Base-by-base conservation (phyloP, 2,329 filamentous ascomycete species). In the Bipolaris cookei region DNA sequence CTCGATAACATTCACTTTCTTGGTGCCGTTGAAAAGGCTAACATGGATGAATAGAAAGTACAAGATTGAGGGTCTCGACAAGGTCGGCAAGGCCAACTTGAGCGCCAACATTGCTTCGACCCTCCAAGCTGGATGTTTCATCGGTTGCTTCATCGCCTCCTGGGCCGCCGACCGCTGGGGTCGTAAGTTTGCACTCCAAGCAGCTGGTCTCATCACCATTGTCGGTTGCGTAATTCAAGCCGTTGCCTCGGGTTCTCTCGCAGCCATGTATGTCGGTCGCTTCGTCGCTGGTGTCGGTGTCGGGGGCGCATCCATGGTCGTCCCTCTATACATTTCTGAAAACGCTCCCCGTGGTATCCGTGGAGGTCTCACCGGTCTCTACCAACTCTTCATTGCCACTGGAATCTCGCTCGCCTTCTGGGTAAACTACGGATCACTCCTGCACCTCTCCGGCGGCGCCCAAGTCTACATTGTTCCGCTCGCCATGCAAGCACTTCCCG, bases 21-120 rank as follows among this genome's bases (percentile, higher is more conserved):
- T 37, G 13, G 20, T n/a, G 13, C 14, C 13, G 18, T 8, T 16
- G 20, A 38, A 16, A 37, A 11, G 32, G 25, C 45, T 48, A 38
- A 48, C n/a, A 11, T 37, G 4, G 8, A 30, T 11, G 45, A 18
- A 46, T 49, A 84, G 83, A 0, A 83, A 84, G 64, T 88, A 86
- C 62, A 78, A 81, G 1, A 76, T 88, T 5, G 70, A 77, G 1
- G 67, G 72, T 21, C 68, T 78, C 23, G 72, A 75, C 48, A 69
- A 74, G 28, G 73, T 79, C 2, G 81, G 75, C 3, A 73, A 77
- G 35, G 83, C 83, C 28, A 82, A 86, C 63, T 77, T 89, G 45
- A 83, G 83, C 44, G 85, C 88, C 62, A 90, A 89, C 69, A 87
- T 91, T 56, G 88, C 90, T 25, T 89, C 87, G n/a, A 88, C 85